Base-by-base conservation (phyloP, 805 yeast species). In the Sungouiozyma ichnusensis region DNA sequence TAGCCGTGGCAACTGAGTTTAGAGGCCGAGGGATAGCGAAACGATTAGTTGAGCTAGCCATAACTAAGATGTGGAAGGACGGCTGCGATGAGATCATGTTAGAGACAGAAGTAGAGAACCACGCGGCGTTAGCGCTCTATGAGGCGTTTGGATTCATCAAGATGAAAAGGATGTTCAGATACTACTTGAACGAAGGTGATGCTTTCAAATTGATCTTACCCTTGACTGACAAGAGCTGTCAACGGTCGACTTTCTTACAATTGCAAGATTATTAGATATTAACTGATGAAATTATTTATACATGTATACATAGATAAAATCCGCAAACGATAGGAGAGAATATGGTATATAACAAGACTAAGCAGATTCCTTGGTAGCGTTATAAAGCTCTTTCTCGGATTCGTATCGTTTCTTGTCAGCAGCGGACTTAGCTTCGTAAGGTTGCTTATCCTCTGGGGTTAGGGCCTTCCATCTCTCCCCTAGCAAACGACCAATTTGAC, bases 391-490 rank as follows among this genome's bases (percentile, higher is more conserved):
- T 76, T 88, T 88, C 71, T 85, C 94, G 56, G 81, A 77, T 71
- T 90, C 96, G 70, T 90, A 90, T 72, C 97, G 82, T 76, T 87
- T 85, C 78, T 90, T 90, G 73, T 90, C 97, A 52, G 83, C 81
- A 52, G 79, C 90, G 52, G 97, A 97, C 74, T 85, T 83, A 55
- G 74, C 76, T 69, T 85, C 94, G 70, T 87, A 90, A 50, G 95
- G 96, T 54, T 65, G 69, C 73, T 86, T 90, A 53, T 81, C 94
- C 37, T 81, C 87, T 43, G 77, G 79, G 51, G 73, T 70, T 54
- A 90, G 72, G 47, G 86, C 85, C 77, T 85, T 86, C 98, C 98
- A 90, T 68, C 76, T 82, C 67, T 87, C 95, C 66, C 98, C 98
- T 58, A 90, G 78, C 48, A 85, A 67, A 68, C 82, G 85, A 64